Conservation (phyloP, 2,329 filamentous ascomycete genomes). For the Talaromyces sp. region DNA sequence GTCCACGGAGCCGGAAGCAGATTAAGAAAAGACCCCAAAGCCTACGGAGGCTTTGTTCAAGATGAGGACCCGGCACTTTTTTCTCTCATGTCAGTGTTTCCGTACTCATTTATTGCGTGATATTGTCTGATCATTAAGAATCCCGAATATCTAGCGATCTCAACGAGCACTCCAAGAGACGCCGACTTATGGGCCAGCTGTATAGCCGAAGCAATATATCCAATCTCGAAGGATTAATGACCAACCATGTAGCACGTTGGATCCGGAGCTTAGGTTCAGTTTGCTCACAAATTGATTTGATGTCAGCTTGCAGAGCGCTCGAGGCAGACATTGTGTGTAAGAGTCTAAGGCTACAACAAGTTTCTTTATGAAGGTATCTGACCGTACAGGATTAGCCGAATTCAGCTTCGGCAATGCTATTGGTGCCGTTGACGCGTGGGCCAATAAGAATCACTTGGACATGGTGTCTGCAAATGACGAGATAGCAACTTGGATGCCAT, state of each 20-base stretch:
- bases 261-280: neutral
- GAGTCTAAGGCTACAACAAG: neutral
- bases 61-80: conserved; percentile 3
- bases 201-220: conserved; percentile 6
- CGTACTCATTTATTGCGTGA: no score
- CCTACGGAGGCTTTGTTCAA: conserved; percentile 6
- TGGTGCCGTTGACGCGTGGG: neutral
- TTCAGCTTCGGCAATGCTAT: neutral
- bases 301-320: neutral
- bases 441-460: neutral
- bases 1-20: neutral
- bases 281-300: neutral
- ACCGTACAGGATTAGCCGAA: no score
- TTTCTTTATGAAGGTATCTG: no score
- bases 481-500: conserved; percentile 1
- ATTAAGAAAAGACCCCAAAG: conserved; percentile 7
- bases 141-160: neutral
- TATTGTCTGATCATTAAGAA: neutral
- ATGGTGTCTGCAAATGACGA: neutral
- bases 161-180: conserved; percentile 1
- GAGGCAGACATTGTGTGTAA: conserved; percentile 11
- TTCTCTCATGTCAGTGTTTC: conserved; percentile 7
- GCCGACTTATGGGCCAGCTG: conserved; percentile 9
- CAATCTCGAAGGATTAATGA: neutral
- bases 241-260: neutral